Conservation (phyloP, 2,329 filamentous ascomycete species). For the Fusarium camptoceras region DNA sequence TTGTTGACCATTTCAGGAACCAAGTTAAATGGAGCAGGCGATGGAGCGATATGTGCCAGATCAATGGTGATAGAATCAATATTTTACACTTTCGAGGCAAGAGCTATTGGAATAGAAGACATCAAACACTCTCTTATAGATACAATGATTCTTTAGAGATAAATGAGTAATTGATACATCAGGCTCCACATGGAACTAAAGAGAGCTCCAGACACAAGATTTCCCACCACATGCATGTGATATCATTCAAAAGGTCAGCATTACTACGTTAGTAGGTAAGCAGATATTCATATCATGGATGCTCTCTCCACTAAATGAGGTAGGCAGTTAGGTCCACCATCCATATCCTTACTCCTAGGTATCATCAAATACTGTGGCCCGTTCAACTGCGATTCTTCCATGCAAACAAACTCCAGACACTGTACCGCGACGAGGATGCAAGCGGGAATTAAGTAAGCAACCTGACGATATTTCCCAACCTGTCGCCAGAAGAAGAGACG, state of each 20-base stretch:
- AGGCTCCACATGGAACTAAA: neutral
- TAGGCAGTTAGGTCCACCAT: neutral
- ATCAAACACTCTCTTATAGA: neutral
- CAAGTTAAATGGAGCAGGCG: neutral
- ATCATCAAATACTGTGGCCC: neutral
- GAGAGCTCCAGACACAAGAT: neutral
- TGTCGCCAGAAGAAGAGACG: neutral
- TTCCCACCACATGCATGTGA: neutral
- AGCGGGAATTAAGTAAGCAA: neutral
- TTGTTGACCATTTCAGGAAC: neutral
- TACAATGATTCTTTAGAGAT: neutral
- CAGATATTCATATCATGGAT: neutral
- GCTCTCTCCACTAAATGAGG: neutral
- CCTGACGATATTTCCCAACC: conserved; percentile 19
- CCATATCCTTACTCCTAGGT: neutral
- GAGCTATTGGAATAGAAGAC: neutral
- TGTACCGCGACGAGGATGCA: neutral
- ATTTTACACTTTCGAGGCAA: neutral
- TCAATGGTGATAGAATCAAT: neutral
- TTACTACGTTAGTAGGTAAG: neutral
- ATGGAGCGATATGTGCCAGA: neutral
- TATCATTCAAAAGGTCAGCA: neutral
- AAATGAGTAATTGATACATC: neutral
- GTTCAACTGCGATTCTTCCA: neutral
- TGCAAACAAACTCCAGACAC: neutral